Percentiles rank a stretch among this genome's conserved stretches.
Evolutionary conservation across 768 basidiomycete species (phyloP).

Genomic region (Dioszegia hungarica): DNA sequence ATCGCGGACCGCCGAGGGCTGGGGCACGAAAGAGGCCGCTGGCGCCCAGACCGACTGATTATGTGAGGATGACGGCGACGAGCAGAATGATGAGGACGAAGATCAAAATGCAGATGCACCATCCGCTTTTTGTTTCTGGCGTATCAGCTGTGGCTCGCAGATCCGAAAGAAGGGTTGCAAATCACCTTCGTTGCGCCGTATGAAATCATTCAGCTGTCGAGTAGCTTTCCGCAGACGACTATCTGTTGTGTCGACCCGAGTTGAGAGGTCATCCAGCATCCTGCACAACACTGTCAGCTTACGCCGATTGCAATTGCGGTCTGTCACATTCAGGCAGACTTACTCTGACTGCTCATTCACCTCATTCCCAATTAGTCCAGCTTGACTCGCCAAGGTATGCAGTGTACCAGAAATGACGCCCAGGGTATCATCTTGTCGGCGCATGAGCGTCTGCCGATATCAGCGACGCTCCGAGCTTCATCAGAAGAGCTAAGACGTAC

Average conservation of each 20-base stretch:
- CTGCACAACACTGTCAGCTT: constrained; percentile 54
- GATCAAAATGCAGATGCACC: constrained; percentile 81
- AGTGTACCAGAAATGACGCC: constrained; percentile 82
- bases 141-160: neutral
- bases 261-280: constrained; percentile 72
- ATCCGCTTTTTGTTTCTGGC: constrained; percentile 77
- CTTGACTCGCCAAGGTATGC: constrained; percentile 78
- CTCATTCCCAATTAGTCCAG: constrained; percentile 89
- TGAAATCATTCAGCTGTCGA: constrained; percentile 68
- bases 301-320: too few species aligned
- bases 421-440: constrained; percentile 83
- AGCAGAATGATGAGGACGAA: constrained; percentile 66
- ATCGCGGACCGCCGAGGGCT: too few species aligned
- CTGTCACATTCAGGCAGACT: too few species aligned
- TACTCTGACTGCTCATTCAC: constrained; percentile 88
- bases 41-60: too few species aligned
- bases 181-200: constrained; percentile 75
- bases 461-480: neutral
- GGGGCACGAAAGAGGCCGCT: too few species aligned
- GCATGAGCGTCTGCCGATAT: constrained; percentile 66
- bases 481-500: constrained; percentile 45
- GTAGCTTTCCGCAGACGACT: constrained; percentile 63
- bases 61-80: constrained; percentile 69
- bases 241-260: constrained; percentile 66
- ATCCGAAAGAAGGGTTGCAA: neutral